A percentile compares a stretch with the other conserved stretches of the same genome.
phyloP scores from a whole-genome alignment of 345 rosid species.

The Citrus reticulata region DNA sequence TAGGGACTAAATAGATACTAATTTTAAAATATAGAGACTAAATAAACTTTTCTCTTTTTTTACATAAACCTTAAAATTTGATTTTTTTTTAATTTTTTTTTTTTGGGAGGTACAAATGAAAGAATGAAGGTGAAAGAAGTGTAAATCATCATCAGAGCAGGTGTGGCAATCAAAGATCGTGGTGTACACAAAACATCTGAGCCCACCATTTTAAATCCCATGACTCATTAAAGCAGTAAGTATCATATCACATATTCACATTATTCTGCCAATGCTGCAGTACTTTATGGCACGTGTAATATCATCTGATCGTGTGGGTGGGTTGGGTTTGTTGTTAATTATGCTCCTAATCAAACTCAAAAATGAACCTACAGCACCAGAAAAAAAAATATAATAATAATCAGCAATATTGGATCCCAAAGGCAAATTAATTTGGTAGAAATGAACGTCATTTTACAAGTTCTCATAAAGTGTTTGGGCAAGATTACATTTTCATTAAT shows the following conservation, averaged over 20 bases:
- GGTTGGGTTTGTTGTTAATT: background rate
- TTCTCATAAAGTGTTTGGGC: background rate
- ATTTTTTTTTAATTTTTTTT: background rate
- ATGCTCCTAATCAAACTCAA: background rate
- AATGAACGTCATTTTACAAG: background rate
- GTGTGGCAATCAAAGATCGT: slow-evolving; percentile 13
- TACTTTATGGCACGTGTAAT: background rate
- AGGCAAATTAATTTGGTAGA: background rate
- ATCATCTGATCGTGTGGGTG: background rate
- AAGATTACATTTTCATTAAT: background rate
- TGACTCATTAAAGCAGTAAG: background rate
- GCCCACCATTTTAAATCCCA: slow-evolving; percentile 21
- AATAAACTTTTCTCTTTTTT: too few relatives aligned
- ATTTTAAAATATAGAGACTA: too few relatives aligned
- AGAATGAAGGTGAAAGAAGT: background rate
- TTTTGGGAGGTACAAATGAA: background rate
- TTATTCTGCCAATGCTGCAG: background rate
- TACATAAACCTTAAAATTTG: background rate
- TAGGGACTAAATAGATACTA: too few relatives aligned
- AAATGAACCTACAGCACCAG: background rate
- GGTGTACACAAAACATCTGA: slow-evolving; percentile 12
- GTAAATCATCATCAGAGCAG: slow-evolving; percentile 23
- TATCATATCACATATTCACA: background rate
- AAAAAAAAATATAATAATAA: too few relatives aligned
- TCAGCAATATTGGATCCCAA: background rate